Evolutionary conservation across 78 protist species (phyloP), one percentile per base, ranked within the genome.

Genomic region (Dictyostelium intermedium): DNA sequence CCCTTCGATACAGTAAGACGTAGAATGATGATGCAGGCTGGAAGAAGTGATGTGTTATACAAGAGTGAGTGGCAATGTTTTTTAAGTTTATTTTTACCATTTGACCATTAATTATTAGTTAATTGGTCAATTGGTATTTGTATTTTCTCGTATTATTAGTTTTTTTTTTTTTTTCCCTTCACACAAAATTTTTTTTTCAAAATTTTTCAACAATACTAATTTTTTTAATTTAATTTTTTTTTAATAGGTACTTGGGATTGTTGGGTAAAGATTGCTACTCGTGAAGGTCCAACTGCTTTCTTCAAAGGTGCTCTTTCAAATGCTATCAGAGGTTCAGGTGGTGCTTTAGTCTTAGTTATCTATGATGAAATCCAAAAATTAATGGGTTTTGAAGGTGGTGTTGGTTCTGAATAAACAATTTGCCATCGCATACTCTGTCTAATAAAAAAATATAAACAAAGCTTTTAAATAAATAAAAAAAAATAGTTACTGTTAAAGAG

Each of bases 271-370:
- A 95, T 99, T 87, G 47, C 95, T 66, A 72, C 61, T 83, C 78
- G 95, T 20, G 99, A 98, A 94, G 99, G 98, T 25, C 72, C 91
- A 82, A 32, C 84, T 63, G 93, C 99, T 30, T 87, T 99, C 97
- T 99, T 99, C 99, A 99, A 99, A 97, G 99, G 99, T 63, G 99
- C 99, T 25, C 97, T 98, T 34, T 97, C 99, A 50, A 99, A 99
- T 98, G 92, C 93, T 37, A 91, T 99, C 85, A 95, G 99, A 66
- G 97, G 96, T 66, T 74, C 97, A 14, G 99, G 97, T 56, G 98
- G 98, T 78, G 99, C 99, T 18, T 39, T 83, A 13, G 99, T 98
- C 73, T 97, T 99, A 23, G 99, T 91, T 81, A 87, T 87, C 9
- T 99, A 95, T 96, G 99, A 99, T 95, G 84, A 97, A 96, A 50